Percentiles rank a stretch among this genome's conserved stretches.
phyloP scores from a whole-genome alignment of 441 rosid genomes.

The Kokia cookei region DNA sequence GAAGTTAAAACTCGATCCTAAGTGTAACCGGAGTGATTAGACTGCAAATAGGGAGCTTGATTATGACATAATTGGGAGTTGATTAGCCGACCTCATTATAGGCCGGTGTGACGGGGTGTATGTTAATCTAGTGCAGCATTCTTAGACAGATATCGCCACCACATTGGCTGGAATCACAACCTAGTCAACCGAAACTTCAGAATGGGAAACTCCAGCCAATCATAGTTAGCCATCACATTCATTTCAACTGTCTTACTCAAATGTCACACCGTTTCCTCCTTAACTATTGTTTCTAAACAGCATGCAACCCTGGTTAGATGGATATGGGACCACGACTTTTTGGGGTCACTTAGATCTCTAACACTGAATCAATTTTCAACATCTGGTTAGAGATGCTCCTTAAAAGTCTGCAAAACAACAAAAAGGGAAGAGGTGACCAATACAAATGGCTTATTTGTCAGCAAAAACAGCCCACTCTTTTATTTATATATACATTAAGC shows the following conservation, averaged over 20 bases:
- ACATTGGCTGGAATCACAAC: neutral
- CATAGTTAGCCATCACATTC: neutral
- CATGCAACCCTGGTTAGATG: neutral
- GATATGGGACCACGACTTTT: neutral
- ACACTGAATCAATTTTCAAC: slow-evolving; percentile 13
- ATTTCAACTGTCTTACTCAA: neutral
- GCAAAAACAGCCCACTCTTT: slow-evolving; percentile 8
- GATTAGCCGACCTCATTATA: neutral
- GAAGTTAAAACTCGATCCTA: too few relatives aligned
- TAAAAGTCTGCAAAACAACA: slow-evolving; percentile 31
- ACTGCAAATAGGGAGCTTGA: neutral
- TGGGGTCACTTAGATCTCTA: neutral
- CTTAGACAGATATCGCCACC: neutral
- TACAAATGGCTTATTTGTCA: slow-evolving; percentile 7
- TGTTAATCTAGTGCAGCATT: neutral
- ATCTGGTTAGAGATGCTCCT: slow-evolving; percentile 8
- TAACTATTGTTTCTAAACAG: neutral
- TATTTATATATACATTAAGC: neutral
- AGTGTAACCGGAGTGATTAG: too few relatives aligned
- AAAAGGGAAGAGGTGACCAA: neutral
- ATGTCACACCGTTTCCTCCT: neutral
- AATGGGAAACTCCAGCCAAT: neutral
- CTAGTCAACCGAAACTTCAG: slow-evolving; percentile 5
- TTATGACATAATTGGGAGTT: neutral
- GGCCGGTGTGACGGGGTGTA: neutral